phyloP scores from a whole-genome alignment of 306 rosid species.

The Quercus bicolor region DNA sequence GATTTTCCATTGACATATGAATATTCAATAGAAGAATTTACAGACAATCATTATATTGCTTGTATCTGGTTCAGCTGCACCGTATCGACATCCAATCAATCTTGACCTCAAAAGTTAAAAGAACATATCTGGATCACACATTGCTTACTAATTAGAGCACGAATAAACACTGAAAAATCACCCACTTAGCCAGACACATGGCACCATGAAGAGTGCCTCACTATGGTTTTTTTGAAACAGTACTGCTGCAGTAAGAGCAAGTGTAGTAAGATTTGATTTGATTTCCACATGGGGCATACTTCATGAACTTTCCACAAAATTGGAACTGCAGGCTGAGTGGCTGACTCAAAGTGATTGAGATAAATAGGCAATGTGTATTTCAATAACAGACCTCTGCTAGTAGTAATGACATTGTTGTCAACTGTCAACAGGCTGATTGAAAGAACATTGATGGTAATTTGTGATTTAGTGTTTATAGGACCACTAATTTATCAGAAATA shows the following conservation, averaged over 20 bases:
- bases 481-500: background rate
- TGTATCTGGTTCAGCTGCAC: background rate
- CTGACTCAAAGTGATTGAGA: background rate
- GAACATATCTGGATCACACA: background rate
- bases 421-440: background rate
- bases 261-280: background rate
- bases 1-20: no score
- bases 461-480: background rate
- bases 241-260: background rate
- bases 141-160: background rate
- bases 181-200: background rate
- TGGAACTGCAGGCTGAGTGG: background rate
- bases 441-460: background rate
- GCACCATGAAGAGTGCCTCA: background rate
- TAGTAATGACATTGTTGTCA: background rate
- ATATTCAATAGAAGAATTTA: no score
- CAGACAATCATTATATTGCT: background rate
- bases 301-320: background rate
- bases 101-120: background rate
- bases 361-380: background rate
- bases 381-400: background rate
- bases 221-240: background rate
- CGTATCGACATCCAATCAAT: background rate
- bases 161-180: background rate
- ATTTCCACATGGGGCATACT: background rate